These are phyloP conservation scores for Synura sp. DNA, from an alignment of 352 stramenopile species.

Conservation along the genomic window DNA sequence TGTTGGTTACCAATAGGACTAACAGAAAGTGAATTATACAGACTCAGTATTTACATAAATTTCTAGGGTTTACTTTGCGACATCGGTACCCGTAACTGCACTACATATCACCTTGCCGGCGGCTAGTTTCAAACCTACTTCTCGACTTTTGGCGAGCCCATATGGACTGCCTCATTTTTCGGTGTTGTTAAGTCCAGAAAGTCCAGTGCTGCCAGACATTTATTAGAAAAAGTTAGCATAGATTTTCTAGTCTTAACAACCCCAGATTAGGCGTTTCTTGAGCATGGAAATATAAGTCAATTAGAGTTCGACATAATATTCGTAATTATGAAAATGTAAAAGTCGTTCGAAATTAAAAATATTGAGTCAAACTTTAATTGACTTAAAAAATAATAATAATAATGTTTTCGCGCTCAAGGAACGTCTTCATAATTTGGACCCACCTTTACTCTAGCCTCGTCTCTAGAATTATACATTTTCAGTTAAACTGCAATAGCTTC, in stretches of 20 bases:
- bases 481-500: conserved; percentile 25
- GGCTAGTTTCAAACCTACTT: conserved; percentile 31
- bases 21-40: conserved; percentile 32
- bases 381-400: too few species aligned
- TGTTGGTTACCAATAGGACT: conserved; percentile 16
- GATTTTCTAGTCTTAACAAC: conserved; percentile 21
- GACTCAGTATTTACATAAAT: conserved; percentile 30
- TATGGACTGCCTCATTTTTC: conserved; percentile 27
- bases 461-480: conserved; percentile 28
- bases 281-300: conserved; percentile 29
- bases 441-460: conserved; percentile 32
- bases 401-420: background rate
- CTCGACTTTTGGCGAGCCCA: conserved; percentile 20
- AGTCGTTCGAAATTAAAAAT: too few species aligned
- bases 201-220: conserved; percentile 28
- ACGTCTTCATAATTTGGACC: conserved; percentile 10
- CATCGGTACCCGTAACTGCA: conserved; percentile 27
- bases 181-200: conserved; percentile 35
- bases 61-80: conserved; percentile 23
- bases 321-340: too few species aligned
- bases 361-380: conserved; percentile 33
- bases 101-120: conserved; percentile 28
- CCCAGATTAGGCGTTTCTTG: conserved; percentile 10
- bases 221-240: conserved; percentile 25
- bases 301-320: conserved; percentile 22